phyloP scores from a whole-genome alignment of 257 asterid species.

The Nicotiana otophora region DNA sequence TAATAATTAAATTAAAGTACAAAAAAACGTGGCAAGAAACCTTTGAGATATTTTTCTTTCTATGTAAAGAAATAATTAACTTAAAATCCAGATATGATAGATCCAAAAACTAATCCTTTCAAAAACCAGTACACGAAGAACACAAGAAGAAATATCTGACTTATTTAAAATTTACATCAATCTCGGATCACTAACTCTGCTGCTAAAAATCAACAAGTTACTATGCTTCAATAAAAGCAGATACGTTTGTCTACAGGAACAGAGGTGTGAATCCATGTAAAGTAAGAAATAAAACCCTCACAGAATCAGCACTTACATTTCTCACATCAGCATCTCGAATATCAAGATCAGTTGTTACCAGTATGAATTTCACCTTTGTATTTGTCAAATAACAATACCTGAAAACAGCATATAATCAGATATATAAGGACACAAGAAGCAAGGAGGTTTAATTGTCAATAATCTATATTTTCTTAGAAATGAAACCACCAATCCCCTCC shows the following conservation, averaged over 20 bases:
- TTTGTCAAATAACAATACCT: conserved; percentile 97
- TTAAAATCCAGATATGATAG: background rate
- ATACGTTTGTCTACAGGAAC: background rate
- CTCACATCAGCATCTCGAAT: conserved; percentile 91
- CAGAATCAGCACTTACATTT: conserved; percentile 51
- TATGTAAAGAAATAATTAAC: background rate
- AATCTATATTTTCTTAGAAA: background rate
- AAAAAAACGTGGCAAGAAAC: too few species aligned
- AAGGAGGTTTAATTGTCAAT: background rate
- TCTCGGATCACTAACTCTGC: background rate
- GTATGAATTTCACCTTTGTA: conserved; percentile 92
- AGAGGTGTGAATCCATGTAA: background rate
- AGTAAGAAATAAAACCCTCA: background rate
- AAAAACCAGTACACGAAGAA: too few species aligned
- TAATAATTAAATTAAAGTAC: too few species aligned
- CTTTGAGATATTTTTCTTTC: too few species aligned
- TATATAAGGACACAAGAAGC: background rate
- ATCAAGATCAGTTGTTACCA: conserved; percentile 95
- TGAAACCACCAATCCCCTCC: too few species aligned
- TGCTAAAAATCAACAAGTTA: background rate
- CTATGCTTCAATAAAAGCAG: background rate
- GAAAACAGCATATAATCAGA: conserved; percentile 7
- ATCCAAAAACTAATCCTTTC: too few species aligned
- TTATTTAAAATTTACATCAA: background rate
- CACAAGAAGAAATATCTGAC: background rate